Base-by-base conservation (phyloP, 148 eudicot species). In the Fagopyrum esculentum region DNA sequence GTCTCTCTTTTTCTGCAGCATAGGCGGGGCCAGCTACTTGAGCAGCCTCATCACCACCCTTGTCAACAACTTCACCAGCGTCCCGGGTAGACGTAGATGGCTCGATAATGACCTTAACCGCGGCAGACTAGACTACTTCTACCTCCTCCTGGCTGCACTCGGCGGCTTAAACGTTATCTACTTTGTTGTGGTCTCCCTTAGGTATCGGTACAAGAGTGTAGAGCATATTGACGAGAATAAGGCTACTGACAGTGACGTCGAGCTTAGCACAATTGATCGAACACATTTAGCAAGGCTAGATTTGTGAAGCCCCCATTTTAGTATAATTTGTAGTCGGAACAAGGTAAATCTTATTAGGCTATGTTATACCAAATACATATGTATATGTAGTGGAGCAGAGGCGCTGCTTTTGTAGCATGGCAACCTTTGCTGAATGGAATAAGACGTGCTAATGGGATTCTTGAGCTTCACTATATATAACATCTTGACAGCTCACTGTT, bases 41-140 rank as follows among this genome's bases (percentile, higher is more conserved):
- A 87, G 93, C 69, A 85, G 80, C 2, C 46, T 82, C 9, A n/a
- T 89, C 74, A 89, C 90, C 49, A 81, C 64, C 70, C 7, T 88
- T 43, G 85, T 92, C 54, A 94, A 85, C 55, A 51, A 69, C n/a
- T 63, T 75, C 0, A 91, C 89, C 0, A 85, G 84, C 49, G 88
- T 85, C 0, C 78, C 61, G 0, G 84, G 88, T 63, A 88, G 92
- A 89, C 77, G 50, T 0, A 85, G 88, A 72, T 92, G 97, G 97
- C 71, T 92, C 57, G 86, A 90, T 0, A 79, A 87, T 63, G 80
- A 88, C 73, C 78, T 89, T 29, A 88, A 92, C 15, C 81, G 46
- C 4, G 97, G 92, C 5, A 83, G 75, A 75, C 80, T 92, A 6
- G 97, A 92, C 56, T 84, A 84, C 72, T 86, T 88, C 40, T 92